Conservation (phyloP, 2,329 filamentous ascomycete species). For the Pseudogymnoascus sp. region DNA sequence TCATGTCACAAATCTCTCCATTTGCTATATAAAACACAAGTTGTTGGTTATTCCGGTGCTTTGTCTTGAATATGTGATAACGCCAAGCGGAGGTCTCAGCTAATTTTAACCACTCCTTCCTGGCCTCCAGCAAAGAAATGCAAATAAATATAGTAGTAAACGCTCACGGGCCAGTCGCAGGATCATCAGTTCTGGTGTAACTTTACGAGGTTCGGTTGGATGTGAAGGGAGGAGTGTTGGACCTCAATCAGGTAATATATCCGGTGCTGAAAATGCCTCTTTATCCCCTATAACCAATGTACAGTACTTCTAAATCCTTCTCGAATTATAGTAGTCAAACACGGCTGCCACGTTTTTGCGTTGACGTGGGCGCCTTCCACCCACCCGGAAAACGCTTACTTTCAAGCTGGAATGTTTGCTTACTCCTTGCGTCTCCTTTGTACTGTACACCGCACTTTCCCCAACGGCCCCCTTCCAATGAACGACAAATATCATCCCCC, state of each 20-base stretch:
- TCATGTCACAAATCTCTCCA: not conserved
- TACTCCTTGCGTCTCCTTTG: not conserved
- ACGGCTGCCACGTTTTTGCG: not conserved
- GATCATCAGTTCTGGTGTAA: not conserved
- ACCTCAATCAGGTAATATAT: not conserved
- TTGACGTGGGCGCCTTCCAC: not conserved
- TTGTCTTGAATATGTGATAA: not conserved
- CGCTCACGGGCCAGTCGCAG: not conserved
- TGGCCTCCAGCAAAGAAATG: not conserved
- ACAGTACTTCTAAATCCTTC: not conserved
- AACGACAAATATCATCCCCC: not conserved
- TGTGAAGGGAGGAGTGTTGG: not conserved
- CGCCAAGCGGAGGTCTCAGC: not conserved
- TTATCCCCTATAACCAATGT: not conserved
- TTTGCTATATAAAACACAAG: not conserved
- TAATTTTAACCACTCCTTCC: not conserved
- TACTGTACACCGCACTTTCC: not conserved
- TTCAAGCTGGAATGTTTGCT: not conserved
- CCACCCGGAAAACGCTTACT: not conserved
- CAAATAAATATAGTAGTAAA: not conserved
- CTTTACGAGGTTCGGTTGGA: not conserved
- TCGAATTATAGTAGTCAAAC: not conserved
- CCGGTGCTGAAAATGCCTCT: not conserved
- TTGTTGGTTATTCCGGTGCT: not conserved
- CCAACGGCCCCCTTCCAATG: not conserved